Conservation (phyloP, 73 alveolate genomes). For the Paramecium tetraurelia region DNA sequence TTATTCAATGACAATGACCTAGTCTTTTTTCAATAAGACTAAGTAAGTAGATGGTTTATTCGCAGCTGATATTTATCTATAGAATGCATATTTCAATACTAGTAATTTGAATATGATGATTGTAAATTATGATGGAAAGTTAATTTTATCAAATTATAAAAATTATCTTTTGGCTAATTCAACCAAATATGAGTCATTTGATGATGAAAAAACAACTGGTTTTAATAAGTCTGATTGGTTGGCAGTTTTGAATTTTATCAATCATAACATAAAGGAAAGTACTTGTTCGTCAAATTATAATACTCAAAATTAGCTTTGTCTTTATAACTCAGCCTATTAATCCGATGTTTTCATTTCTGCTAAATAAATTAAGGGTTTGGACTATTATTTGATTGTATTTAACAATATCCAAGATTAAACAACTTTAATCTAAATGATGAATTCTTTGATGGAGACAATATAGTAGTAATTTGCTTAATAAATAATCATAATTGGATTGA, state of each 20-base stretch:
- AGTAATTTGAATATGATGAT: background rate
- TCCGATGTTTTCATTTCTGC: background rate
- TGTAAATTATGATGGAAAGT: background rate
- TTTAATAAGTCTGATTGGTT: background rate
- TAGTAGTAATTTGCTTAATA: background rate
- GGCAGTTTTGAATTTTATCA: background rate
- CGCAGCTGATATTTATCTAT: background rate
- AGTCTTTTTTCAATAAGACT: background rate
- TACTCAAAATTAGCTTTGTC: background rate
- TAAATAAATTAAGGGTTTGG: background rate
- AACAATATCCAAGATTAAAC: background rate
- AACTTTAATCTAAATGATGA: background rate
- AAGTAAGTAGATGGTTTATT: background rate
- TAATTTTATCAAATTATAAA: slow-evolving; percentile 3
- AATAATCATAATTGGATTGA: background rate
- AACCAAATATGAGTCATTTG: background rate
- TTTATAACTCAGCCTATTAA: background rate
- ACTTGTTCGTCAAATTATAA: background rate
- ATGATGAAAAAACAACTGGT: background rate
- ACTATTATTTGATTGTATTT: background rate
- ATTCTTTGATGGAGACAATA: background rate
- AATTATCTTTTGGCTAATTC: background rate
- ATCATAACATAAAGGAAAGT: background rate
- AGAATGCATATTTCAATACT: background rate
- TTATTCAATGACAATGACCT: background rate